Conservation (phyloP, 2,329 filamentous ascomycete genomes). For the Sporothrix pseudoabietina region DNA sequence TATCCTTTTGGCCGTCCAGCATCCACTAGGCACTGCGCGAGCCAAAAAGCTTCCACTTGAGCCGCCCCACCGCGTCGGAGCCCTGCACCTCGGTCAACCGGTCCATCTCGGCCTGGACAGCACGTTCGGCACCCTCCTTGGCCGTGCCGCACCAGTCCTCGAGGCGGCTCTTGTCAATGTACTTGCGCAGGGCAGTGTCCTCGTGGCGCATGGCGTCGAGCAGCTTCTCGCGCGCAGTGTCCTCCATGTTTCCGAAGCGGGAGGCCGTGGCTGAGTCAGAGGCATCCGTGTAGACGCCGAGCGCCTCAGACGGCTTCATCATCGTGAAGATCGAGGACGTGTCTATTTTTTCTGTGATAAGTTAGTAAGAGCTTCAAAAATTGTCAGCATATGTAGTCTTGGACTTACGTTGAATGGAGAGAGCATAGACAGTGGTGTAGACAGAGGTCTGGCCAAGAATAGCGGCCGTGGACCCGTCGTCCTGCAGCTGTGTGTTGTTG, state of each 20-base stretch:
- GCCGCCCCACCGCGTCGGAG: neutral
- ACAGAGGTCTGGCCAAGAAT: constrained; percentile 67
- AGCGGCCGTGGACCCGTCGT: constrained; percentile 67
- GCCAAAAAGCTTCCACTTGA: constrained; percentile 30
- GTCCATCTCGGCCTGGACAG: constrained; percentile 36
- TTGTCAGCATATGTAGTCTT: neutral
- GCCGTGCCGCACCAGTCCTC: constrained; percentile 61
- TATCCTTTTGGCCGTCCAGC: neutral
- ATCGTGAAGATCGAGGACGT: constrained; percentile 46
- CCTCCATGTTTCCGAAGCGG: constrained; percentile 61
- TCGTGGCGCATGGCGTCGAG: constrained; percentile 72
- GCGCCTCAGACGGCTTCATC: constrained; percentile 54
- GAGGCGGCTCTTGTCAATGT: constrained; percentile 68
- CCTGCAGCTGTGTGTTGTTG: constrained; percentile 75
- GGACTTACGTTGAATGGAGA: constrained; percentile 64
- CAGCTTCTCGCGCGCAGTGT: constrained; percentile 66
- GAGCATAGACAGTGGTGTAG: constrained; percentile 66
- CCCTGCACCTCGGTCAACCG: constrained; percentile 32
- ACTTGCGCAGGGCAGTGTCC: constrained; percentile 64
- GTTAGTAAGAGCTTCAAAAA: constrained; percentile 40
- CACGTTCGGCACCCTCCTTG: constrained; percentile 38
- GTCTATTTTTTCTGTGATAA: constrained; percentile 32
- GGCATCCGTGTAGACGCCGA: constrained; percentile 63
- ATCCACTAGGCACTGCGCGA: constrained; percentile 14
- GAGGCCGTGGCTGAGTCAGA: constrained; percentile 51